Conservation (phyloP, 116 monocot genomes). For the Dioscorea cayenensis region DNA sequence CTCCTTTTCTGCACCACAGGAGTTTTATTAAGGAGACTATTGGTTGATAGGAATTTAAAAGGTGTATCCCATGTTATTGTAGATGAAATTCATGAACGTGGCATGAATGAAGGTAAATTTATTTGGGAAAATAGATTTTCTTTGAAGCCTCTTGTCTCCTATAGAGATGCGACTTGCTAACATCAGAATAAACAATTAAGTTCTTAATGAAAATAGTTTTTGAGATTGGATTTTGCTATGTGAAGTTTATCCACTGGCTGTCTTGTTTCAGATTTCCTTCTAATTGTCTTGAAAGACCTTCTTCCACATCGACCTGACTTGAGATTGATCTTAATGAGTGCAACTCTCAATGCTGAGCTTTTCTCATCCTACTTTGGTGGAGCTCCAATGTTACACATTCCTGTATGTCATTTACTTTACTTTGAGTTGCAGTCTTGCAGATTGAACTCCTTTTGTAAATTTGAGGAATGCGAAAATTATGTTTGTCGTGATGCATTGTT, state of each 20-base stretch:
- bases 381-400: conserved; percentile 90
- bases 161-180: neutral
- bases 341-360: conserved; percentile 96
- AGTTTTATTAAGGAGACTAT: conserved; percentile 73
- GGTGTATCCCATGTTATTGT: conserved; percentile 97
- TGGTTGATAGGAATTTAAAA: conserved; percentile 87
- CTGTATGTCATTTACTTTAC: conserved; percentile 44
- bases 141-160: neutral
- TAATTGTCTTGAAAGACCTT: conserved; percentile 92
- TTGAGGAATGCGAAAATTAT: neutral
- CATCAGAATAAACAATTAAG: neutral
- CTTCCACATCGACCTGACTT: conserved; percentile 87
- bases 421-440: neutral
- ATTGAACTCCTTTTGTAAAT: neutral
- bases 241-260: conserved; percentile 1
- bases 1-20: conserved; percentile 96
- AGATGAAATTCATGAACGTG: conserved; percentile 98
- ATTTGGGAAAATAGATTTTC: neutral
- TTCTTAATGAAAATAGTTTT: neutral
- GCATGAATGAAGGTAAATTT: conserved; percentile 96
- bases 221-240: neutral
- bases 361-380: conserved; percentile 96
- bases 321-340: conserved; percentile 92
- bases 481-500: no score
- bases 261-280: conserved; percentile 74